phyloP scores from a whole-genome alignment of 2,329 filamentous ascomycete genomes.

The Alternaria ventricosa region DNA sequence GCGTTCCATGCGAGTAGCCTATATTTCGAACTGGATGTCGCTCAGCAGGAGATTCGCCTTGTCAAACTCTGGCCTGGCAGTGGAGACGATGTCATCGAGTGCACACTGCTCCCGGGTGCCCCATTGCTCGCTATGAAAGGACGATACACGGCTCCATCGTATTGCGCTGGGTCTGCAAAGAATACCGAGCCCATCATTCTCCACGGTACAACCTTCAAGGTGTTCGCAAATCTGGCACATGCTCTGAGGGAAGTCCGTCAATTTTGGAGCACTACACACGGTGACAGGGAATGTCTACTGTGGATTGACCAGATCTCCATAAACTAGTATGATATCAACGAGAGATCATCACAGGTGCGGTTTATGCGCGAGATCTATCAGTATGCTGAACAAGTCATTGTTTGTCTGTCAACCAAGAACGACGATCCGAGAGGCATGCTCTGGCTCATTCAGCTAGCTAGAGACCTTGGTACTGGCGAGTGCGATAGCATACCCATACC shows the following conservation, averaged over 20 bases:
- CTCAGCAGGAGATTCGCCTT: background rate
- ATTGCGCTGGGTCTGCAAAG: background rate
- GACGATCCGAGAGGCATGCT: rapidly evolving
- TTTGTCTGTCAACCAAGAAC: background rate
- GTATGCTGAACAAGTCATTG: background rate
- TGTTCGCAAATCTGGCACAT: background rate
- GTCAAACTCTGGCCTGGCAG: background rate
- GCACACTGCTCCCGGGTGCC: background rate
- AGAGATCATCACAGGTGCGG: background rate
- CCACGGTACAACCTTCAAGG: background rate
- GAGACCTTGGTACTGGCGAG: no score
- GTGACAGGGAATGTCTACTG: background rate
- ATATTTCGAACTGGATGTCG: background rate
- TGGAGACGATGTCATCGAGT: background rate
- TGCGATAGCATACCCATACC: no score
- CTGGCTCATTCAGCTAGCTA: rapidly evolving
- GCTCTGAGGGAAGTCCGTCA: background rate
- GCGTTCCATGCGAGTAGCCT: background rate
- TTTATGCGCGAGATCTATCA: background rate
- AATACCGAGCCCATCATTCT: background rate
- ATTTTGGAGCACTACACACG: background rate
- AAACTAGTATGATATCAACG: background rate
- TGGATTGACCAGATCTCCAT: background rate
- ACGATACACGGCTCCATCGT: background rate
- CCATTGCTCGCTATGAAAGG: background rate